phyloP scores from a whole-genome alignment of 331 rosid genomes.

The Phaseolus coccineus region DNA sequence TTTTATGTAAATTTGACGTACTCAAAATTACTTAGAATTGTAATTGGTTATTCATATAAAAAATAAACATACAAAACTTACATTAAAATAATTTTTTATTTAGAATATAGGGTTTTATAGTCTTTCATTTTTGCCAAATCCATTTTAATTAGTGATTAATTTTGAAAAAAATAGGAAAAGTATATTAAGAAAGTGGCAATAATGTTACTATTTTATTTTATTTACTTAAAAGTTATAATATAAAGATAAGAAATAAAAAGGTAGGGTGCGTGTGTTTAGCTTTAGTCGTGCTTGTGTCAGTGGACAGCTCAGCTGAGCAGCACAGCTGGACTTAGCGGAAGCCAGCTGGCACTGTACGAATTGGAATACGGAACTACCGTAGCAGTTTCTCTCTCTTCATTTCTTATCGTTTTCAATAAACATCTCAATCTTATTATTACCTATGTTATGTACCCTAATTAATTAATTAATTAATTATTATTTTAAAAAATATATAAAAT shows the following conservation, averaged over 20 bases:
- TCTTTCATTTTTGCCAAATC: no score
- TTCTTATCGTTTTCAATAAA: background rate
- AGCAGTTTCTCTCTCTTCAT: slow-evolving; percentile 20
- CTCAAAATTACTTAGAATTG: no score
- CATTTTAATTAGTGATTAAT: no score
- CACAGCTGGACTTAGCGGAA: slow-evolving; percentile 44
- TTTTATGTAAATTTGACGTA: no score
- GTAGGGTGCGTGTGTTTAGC: slow-evolving; percentile 3
- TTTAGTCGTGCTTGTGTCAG: slow-evolving; percentile 36
- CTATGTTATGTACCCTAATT: background rate
- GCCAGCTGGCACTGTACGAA: slow-evolving; percentile 43
- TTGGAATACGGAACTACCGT: slow-evolving; percentile 39
- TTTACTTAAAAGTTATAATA: background rate
- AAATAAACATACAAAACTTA: no score
- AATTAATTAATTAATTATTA: background rate
- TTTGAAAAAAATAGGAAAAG: no score
- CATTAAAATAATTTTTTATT: no score
- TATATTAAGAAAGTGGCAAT: no score
- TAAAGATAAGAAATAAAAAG: background rate
- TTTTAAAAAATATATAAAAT: background rate
- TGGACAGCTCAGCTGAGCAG: slow-evolving; percentile 30
- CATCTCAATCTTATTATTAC: slow-evolving; percentile 31
- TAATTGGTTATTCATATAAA: no score
- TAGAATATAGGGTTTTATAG: no score
- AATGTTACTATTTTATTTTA: no score